phyloP scores from a whole-genome alignment of 179 eudicot species.

The Corrigiola litoralis region DNA sequence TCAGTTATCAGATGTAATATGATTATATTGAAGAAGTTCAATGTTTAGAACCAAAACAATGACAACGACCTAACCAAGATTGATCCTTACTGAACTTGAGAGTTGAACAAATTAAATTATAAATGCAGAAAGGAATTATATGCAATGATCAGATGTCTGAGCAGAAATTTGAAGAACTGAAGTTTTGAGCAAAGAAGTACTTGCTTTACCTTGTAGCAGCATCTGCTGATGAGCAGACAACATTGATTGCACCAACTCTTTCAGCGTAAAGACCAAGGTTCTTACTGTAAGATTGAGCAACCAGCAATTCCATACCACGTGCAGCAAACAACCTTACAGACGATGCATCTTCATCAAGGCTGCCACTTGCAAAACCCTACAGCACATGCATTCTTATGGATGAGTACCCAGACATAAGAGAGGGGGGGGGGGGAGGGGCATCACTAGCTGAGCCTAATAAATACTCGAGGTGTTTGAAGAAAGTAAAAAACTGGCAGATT shows the following conservation, averaged over 20 bases:
- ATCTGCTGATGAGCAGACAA: slow-evolving; percentile 82
- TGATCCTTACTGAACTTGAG: not conserved
- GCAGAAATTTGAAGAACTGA: not conserved
- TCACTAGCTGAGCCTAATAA: not conserved
- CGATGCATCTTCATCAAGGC: slow-evolving; percentile 94
- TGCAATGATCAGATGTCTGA: too few species aligned
- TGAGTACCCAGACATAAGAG: not conserved
- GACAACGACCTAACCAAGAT: not conserved
- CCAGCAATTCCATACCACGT: slow-evolving; percentile 85
- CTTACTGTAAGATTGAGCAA: slow-evolving; percentile 97
- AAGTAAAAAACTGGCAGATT: too few species aligned
- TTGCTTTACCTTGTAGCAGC: slow-evolving; percentile 64
- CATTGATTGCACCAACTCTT: slow-evolving; percentile 92
- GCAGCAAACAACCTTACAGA: slow-evolving; percentile 89
- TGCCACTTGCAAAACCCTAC: slow-evolving; percentile 99
- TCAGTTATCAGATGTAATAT: too few species aligned
- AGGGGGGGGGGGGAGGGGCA: not conserved
- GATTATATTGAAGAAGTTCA: too few species aligned
- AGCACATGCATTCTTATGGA: not conserved
- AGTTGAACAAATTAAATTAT: too few species aligned
- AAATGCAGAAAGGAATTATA: too few species aligned
- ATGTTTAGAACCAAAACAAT: too few species aligned
- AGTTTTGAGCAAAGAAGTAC: not conserved
- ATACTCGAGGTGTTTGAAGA: not conserved
- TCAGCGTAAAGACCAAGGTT: slow-evolving; percentile 95